These are phyloP conservation scores for Cyberlindnera euphorbiiphila DNA, from an alignment of 805 yeast species.

Conservation along the genomic window DNA sequence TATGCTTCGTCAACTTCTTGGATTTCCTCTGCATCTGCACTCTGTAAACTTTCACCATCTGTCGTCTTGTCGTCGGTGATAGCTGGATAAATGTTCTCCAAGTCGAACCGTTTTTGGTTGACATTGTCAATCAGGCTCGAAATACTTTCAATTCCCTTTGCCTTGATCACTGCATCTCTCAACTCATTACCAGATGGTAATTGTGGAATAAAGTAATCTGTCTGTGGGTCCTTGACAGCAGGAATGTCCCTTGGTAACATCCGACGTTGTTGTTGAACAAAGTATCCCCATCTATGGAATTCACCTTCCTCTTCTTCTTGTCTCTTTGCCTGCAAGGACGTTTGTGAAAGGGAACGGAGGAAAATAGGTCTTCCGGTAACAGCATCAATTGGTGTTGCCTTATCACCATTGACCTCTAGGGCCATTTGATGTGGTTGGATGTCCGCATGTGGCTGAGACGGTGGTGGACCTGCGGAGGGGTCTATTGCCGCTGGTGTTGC, in stretches of 20 bases:
- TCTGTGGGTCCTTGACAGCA: slow-evolving; percentile 10
- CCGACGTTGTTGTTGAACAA: slow-evolving; percentile 58
- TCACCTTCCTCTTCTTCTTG: slow-evolving; percentile 93
- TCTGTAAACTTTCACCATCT: slow-evolving; percentile 10
- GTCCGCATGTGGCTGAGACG: slow-evolving; percentile 43
- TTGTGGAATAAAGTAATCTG: slow-evolving; percentile 29
- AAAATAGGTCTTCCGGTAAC: slow-evolving; percentile 70
- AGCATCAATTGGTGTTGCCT: slow-evolving; percentile 54
- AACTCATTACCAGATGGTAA: slow-evolving; percentile 45
- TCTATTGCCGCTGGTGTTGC: slow-evolving; percentile 4
- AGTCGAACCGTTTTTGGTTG: slow-evolving; percentile 46
- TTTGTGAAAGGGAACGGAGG: slow-evolving; percentile 59
- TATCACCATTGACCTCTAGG: slow-evolving; percentile 54
- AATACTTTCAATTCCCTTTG: slow-evolving; percentile 71
- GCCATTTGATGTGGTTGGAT: slow-evolving; percentile 66
- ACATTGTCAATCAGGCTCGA: slow-evolving; percentile 64
- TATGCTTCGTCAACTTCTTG: slow-evolving; percentile 65
- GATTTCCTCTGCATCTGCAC: slow-evolving; percentile 14
- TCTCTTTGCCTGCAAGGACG: slow-evolving; percentile 61
- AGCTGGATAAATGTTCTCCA: slow-evolving; percentile 45
- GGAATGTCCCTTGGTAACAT: slow-evolving; percentile 21
- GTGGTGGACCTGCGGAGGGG: slow-evolving; percentile 1
- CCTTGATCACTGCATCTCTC: slow-evolving; percentile 57
- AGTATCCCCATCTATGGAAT: slow-evolving; percentile 81
- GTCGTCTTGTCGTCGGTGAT: slow-evolving; percentile 16